phyloP scores from a whole-genome alignment of 2,329 filamentous ascomycete species.

The Monosporascus sp. region DNA sequence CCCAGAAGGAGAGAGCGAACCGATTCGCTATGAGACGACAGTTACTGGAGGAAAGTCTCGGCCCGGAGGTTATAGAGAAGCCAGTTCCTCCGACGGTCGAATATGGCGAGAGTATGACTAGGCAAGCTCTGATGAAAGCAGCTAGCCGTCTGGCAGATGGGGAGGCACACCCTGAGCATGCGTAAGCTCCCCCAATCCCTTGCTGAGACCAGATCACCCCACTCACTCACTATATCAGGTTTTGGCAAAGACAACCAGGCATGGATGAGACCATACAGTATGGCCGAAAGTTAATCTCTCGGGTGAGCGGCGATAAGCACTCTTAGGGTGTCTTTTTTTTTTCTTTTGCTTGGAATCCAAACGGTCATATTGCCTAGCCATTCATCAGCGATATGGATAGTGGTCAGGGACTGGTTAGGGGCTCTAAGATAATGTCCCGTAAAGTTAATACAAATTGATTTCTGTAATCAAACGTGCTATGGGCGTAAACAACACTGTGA shows the following conservation, averaged over 20 bases:
- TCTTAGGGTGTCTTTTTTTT: no score
- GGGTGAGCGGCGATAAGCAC: constrained; percentile 22
- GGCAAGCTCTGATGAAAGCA: constrained; percentile 59
- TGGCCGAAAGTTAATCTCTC: constrained; percentile 49
- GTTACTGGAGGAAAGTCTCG: constrained; percentile 68
- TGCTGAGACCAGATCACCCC: background rate
- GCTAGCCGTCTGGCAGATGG: constrained; percentile 43
- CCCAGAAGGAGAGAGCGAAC: constrained; percentile 79
- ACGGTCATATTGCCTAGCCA: no score
- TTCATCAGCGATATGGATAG: no score
- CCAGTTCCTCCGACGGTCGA: constrained; percentile 41
- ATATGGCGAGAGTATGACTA: constrained; percentile 58
- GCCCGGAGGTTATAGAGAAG: constrained; percentile 46
- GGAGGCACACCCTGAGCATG: constrained; percentile 44
- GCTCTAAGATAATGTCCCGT: no score
- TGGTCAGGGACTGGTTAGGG: no score
- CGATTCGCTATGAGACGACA: constrained; percentile 75
- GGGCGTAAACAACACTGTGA: no score
- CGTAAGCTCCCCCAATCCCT: constrained; percentile 29
- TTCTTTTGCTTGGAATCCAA: no score
- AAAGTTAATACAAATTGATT: no score
- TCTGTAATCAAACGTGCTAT: no score
- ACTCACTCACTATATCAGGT: constrained; percentile 30
- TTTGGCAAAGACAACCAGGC: constrained; percentile 57
- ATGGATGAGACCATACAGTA: constrained; percentile 53